Base-by-base conservation (phyloP, 345 rosid genomes). In the Camelina hispida region DNA sequence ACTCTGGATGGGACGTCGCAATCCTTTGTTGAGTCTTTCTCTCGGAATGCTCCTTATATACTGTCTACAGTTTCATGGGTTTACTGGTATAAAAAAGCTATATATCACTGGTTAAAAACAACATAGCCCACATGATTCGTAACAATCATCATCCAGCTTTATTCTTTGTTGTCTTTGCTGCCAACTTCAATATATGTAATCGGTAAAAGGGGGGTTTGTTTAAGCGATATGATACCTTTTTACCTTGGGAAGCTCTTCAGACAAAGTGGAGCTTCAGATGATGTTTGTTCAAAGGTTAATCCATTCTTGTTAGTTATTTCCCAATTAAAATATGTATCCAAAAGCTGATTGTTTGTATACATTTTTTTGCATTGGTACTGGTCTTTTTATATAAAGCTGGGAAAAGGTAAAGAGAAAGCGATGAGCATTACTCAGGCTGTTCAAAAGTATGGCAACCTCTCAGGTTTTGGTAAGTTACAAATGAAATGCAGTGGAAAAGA, bases 221-320 rank as follows among this genome's bases (percentile, higher is more conserved):
- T 93, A 74, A 93, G 97, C 62, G 96, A 93, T 72, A 88, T 93
- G 98, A 75, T 90, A 82, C 98, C 96, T n/a, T 93, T 90, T 80
- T 90, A 93, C 81, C 73, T 93, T 0, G 98, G 97, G 71, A 90
- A 83, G 85, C 84, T 87, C 80, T 93, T 87, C 35, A 81, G 84
- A 60, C 83, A 85, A 75, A 86, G 85, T 52, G 89, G 98, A 62
- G 95, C 83, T 55, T 83, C 93, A 4, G 84, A 83, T 73, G 95
- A 93, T 85, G 80, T 93, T 71, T 84, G 85, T 80, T 81, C 88
- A 68, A 93, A 86, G 98, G 98, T 93, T 69, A 66, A 69, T 23
- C 42, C 13, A 62, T 56, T 76, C 68, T 75, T 56, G 54, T 72
- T 25, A 25, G 3, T 25, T 76, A 63, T 20, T 4, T 32, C 0